Conservation (phyloP, 805 yeast species). For the Metschnikowia anglica region DNA sequence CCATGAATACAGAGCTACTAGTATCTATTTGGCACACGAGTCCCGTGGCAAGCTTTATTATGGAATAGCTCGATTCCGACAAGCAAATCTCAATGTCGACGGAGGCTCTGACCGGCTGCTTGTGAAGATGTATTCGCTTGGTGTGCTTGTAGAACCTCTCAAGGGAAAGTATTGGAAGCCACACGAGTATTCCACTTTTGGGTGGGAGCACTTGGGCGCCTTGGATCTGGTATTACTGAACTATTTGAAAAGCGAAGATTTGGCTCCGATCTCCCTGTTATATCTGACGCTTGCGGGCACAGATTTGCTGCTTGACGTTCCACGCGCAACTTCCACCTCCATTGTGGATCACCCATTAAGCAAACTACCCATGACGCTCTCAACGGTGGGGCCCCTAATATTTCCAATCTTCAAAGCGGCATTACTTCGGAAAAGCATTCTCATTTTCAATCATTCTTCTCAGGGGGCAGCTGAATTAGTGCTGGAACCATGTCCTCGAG, state of each 20-base stretch:
- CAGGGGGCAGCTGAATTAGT: constrained; percentile 11
- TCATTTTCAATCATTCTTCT: constrained; percentile 29
- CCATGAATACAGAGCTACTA: constrained; percentile 33
- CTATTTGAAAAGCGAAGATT: constrained; percentile 24
- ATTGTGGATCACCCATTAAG: constrained; percentile 41
- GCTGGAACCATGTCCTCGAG: constrained; percentile 12
- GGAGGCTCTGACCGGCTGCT: constrained; percentile 26
- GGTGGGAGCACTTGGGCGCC: constrained; percentile 44
- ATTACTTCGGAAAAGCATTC: constrained; percentile 54
- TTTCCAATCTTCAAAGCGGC: constrained; percentile 65
- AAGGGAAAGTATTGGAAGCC: constrained; percentile 37
- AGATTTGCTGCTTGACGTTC: constrained; percentile 2
- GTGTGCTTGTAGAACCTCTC: constrained; percentile 52
- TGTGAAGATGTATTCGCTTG: constrained; percentile 64
- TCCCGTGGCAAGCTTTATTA: constrained; percentile 26
- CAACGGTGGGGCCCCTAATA: constrained; percentile 60
- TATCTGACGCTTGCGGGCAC: constrained; percentile 17
- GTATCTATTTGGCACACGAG: constrained; percentile 33
- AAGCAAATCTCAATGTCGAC: constrained; percentile 17
- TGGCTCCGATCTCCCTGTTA: constrained; percentile 20
- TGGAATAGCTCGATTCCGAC: constrained; percentile 38
- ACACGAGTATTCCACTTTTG: constrained; percentile 38
- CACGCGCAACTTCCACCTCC: constrained; percentile 19
- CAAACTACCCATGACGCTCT: constrained; percentile 45
- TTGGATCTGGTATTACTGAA: constrained; percentile 29